These are phyloP conservation scores for Citrullus colocynthis DNA, from an alignment of 306 rosid genomes.

Conservation along the genomic window DNA sequence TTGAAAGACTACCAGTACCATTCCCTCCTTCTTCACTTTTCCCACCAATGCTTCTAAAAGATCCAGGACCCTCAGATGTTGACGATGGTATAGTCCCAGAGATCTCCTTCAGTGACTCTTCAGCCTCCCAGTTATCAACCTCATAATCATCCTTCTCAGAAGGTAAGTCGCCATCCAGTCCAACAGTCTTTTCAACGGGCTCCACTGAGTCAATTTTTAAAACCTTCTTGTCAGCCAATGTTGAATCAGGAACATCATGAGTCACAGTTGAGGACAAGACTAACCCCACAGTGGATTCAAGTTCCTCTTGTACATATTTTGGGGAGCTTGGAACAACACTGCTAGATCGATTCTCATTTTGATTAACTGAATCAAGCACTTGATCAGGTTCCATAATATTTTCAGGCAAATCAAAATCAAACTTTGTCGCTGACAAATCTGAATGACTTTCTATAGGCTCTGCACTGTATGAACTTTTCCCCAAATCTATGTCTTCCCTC, in stretches of 20 bases:
- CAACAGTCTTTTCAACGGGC: constrained; percentile 39
- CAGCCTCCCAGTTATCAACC: constrained; percentile 65
- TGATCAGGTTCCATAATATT: constrained; percentile 39
- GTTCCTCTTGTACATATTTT: constrained; percentile 21
- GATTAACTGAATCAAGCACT: constrained; percentile 22
- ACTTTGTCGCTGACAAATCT: constrained; percentile 24
- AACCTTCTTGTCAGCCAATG: constrained; percentile 17
- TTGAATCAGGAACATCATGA: constrained; percentile 30
- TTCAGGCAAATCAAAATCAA: constrained; percentile 38
- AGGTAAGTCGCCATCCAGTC: constrained; percentile 35
- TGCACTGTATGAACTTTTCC: constrained; percentile 26
- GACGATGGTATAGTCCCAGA: constrained; percentile 30
- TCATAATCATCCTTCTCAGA: constrained; percentile 63
- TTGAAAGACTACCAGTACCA: constrained; percentile 85
- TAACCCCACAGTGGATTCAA: constrained; percentile 24
- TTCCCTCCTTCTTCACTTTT: constrained; percentile 82
- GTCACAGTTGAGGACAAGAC: constrained; percentile 25
- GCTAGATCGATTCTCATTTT: constrained; percentile 30
- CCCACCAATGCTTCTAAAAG: constrained; percentile 81
- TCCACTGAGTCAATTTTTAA: constrained; percentile 22
- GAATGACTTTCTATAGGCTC: constrained; percentile 34
- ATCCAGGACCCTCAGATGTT: constrained; percentile 73
- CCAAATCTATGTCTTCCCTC: constrained; percentile 21
- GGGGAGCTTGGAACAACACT: constrained; percentile 22
- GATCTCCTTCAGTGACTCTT: constrained; percentile 46